Evolutionary conservation across 495 filamentous ascomycete species (phyloP).

Genomic region (Aspergillus mulundensis): DNA sequence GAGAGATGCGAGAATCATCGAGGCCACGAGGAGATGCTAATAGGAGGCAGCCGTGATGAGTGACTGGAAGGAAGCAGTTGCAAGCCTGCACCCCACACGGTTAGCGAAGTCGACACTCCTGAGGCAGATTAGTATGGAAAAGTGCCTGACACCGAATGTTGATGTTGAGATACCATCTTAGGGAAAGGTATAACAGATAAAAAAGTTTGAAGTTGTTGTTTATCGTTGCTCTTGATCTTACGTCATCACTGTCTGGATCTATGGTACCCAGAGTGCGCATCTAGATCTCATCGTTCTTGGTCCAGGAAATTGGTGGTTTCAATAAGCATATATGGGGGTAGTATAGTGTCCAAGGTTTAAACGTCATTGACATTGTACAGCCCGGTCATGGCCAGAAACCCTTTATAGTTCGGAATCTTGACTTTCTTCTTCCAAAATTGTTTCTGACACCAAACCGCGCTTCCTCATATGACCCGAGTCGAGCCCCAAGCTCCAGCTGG

Average conservation of each 20-base stretch:
- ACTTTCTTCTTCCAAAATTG: constrained; percentile 63
- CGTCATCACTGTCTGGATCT: neutral
- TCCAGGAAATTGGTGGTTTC: neutral
- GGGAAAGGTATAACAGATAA: neutral
- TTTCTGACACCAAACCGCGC: constrained; percentile 47
- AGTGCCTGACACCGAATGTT: neutral
- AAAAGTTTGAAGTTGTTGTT: neutral
- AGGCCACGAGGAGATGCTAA: neutral
- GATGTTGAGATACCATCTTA: neutral
- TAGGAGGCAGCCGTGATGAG: neutral
- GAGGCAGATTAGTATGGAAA: neutral
- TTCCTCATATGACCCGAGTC: constrained; percentile 23
- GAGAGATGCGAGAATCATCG: neutral
- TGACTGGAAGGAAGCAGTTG: neutral
- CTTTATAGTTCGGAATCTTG: constrained; percentile 22
- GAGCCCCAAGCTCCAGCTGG: constrained; percentile 33
- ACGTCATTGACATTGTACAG: neutral
- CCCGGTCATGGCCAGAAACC: neutral
- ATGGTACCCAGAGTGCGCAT: too few species aligned
- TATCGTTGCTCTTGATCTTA: neutral
- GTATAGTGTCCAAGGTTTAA: neutral
- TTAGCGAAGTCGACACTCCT: neutral
- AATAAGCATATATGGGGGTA: neutral
- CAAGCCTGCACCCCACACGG: neutral
- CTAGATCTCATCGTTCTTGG: too few species aligned